Base-by-base conservation (phyloP, 2,329 filamentous ascomycete species). In the Coniosporium tulheliwenetii region DNA sequence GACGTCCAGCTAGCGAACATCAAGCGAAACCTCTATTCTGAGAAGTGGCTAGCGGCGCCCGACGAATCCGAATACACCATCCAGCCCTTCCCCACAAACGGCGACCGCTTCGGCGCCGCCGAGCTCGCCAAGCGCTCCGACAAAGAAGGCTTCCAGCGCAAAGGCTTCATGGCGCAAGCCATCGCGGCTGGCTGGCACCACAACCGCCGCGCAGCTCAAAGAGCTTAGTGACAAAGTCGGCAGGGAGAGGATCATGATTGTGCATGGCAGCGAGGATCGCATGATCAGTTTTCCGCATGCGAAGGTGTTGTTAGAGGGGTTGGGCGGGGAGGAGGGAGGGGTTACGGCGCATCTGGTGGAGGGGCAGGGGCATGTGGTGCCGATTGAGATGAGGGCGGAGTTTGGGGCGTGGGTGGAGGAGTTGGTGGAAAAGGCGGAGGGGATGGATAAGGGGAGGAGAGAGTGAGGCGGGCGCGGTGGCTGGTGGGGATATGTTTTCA, bases 141-240 rank as follows among this genome's bases (percentile, higher is more conserved):
- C 43, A 62, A 68, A 1, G 62, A 66, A 1, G 65, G 65, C 5
- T 89, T 85, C 56, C 74, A 72, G 3, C 69, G 66, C 37, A 66
- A 65, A 30, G 83, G 82, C 1, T 85, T 91, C 57, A 54, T 91
- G 30, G 66, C 83, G 49, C 86, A 94, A 63, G 71, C 84, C 2
- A 66, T 85, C 39, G 86, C 85, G 1, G 83, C 80, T 0, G 81
- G 77, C 1, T 84, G 83, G 73, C 86, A 94, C 58, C 64, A 75
- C 58, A 93, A 93, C 69, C 10, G 57, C 71, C 0, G 69, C 63
- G 44, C 79, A 93, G 60, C 60, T 93, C 37, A 62, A 61, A 47
- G 63, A 70, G 45, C 66, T 93, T 46, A 81, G 71, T 0, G 76
- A 85, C 48, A 61, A 58, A 26, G 71, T 94, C 1, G 84, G 84